Evolutionary conservation across 768 basidiomycete genomes (phyloP), one percentile per base, ranked within the genome.

Genomic region (Daedaleopsis sinensis): DNA sequence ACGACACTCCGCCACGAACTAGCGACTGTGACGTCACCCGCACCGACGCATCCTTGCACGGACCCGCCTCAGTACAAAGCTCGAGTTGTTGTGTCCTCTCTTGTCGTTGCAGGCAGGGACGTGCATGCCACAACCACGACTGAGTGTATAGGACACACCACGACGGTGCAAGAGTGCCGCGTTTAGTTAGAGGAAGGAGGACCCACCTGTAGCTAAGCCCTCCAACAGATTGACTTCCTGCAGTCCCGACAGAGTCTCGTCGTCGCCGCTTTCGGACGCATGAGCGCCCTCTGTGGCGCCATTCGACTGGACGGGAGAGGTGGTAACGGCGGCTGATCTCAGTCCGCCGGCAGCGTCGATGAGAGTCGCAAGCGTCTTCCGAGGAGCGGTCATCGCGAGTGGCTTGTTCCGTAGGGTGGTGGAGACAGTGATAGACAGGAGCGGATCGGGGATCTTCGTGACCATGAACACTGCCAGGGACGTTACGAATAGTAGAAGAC

Each of bases 331-430:
- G 13, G 19, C 21, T 19, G 70, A 46, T 8, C 55, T 58, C 38
- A 69, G 62, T 5, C 69, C 70, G 5, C 73, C 76, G 12, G 69
- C 68, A 13, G 77, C 68, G 9, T 69, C 66, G 3, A 76, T 71
- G n/a, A 79, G 48, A 32, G 71, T 59, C 6, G 66, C 67, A 15
- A 84, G 66, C 1, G 74, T 68, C 52, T 72, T 66, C 35, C 77
- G 67, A 6, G 73, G 71, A 6, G 81, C 74, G 2, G 80, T 82
- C 13, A 80, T 66, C 15, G 80, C 73, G 8, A 91, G 71, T 0
- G 88, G 84, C 67, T 86, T 91, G 23, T 96, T 93, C 51, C 94
- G 84, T n/a, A 96, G 77, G 0, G 94, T 97, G n/a, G 87, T 82
- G 3, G 91, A 93, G 4, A 88, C 81, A 0, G 94, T 97, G 32